phyloP scores from a whole-genome alignment of 495 filamentous ascomycete genomes.

The Pyrenopolyporus hunteri region DNA sequence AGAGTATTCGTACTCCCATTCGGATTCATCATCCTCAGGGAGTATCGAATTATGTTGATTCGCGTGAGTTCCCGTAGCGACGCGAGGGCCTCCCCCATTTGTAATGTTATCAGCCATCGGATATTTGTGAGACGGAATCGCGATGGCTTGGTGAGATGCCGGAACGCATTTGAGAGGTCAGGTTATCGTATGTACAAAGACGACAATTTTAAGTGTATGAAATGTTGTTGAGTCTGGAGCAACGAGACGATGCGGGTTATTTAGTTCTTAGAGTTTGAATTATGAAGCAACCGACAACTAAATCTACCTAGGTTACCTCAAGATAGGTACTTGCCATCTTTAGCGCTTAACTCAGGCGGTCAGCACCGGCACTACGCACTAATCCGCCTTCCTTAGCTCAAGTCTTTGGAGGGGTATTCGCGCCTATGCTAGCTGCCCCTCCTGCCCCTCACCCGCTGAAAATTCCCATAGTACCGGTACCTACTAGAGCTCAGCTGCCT shows the following conservation, averaged over 20 bases:
- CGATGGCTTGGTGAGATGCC: background rate
- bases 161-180: slow-evolving; percentile 23
- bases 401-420: slow-evolving; percentile 33
- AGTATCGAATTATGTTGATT: background rate
- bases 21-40: slow-evolving; percentile 49
- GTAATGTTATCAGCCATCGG: slow-evolving; percentile 37
- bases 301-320: too few species aligned
- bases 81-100: slow-evolving; percentile 23
- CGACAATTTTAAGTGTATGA: too few species aligned
- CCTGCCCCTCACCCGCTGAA: slow-evolving; percentile 32
- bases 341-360: slow-evolving; percentile 30
- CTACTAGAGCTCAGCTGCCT: background rate
- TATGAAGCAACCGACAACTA: too few species aligned
- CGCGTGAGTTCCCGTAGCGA: background rate
- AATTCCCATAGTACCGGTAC: slow-evolving; percentile 13
- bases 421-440: slow-evolving; percentile 8
- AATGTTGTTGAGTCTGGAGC: too few species aligned
- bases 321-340: slow-evolving; percentile 22
- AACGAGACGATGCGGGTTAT: too few species aligned
- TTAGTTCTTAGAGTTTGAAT: too few species aligned
- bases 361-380: slow-evolving; percentile 20
- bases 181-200: background rate
- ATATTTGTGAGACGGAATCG: slow-evolving; percentile 14
- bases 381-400: background rate
- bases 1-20: slow-evolving; percentile 67